Evolutionary conservation across 768 basidiomycete species (phyloP).

Genomic region (Lyophyllum decastes): DNA sequence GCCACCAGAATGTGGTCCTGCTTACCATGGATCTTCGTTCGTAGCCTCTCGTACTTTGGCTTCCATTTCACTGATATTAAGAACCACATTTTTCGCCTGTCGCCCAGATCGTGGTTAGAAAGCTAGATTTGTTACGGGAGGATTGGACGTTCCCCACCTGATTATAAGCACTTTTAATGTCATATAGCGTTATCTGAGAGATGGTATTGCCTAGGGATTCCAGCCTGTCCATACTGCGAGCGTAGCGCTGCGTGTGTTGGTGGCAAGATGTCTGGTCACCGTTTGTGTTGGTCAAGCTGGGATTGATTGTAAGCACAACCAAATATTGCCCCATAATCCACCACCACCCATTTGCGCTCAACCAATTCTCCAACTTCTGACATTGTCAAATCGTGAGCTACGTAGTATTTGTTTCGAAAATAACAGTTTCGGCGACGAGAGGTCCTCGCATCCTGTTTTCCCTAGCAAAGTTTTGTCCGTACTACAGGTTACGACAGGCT

Average conservation of each 20-base stretch:
- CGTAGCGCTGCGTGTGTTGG: neutral
- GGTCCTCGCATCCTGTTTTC: too few relatives aligned
- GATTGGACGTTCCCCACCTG: conserved; percentile 53
- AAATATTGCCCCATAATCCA: conserved; percentile 3
- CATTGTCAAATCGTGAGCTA: too few relatives aligned
- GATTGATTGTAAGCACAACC: conserved; percentile 2
- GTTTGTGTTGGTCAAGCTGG: neutral
- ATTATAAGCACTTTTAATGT: conserved; percentile 92
- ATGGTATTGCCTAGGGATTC: conserved; percentile 75
- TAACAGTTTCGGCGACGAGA: too few relatives aligned
- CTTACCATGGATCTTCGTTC: conserved; percentile 97
- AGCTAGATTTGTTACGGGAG: neutral
- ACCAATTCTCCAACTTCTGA: neutral
- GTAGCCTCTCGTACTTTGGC: conserved; percentile 96
- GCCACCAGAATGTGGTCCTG: neutral
- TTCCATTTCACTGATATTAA: conserved; percentile 97
- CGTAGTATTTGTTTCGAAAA: too few relatives aligned
- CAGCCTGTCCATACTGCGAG: conserved; percentile 68
- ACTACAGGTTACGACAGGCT: too few relatives aligned
- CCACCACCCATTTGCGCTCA: too few relatives aligned
- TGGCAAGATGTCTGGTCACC: conserved; percentile 7
- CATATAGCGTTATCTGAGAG: conserved; percentile 87
- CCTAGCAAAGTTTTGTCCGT: too few relatives aligned
- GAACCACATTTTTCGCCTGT: conserved; percentile 93
- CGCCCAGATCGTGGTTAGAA: conserved; percentile 8